These are phyloP conservation scores for Ophiostoma quercus DNA, from an alignment of 2,329 filamentous ascomycete species.

Conservation along the genomic window DNA sequence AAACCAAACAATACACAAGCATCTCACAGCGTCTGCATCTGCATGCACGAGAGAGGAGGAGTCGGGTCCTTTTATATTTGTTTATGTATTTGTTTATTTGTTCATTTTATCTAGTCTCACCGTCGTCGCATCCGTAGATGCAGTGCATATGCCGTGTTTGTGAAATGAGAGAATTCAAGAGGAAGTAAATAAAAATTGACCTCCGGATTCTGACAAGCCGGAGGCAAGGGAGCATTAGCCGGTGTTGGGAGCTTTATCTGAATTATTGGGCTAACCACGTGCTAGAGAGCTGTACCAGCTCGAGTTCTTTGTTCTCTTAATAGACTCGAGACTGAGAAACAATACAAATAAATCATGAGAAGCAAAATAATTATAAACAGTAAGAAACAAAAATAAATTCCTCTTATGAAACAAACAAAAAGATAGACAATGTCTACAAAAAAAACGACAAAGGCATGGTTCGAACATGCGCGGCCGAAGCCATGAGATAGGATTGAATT, in stretches of 20 bases:
- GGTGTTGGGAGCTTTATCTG: neutral
- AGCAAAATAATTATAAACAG: no score
- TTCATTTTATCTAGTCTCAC: neutral
- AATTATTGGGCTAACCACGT: no score
- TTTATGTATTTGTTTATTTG: neutral
- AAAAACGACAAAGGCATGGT: constrained; percentile 28
- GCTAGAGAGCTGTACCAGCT: no score
- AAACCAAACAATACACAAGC: constrained; percentile 8
- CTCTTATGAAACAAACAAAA: no score
- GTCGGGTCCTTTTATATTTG: neutral
- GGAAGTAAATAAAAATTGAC: neutral
- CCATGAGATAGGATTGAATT: constrained; percentile 28
- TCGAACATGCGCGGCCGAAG: constrained; percentile 29
- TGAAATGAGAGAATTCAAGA: neutral
- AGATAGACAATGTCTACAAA: neutral
- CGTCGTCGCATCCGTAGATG: constrained; percentile 10
- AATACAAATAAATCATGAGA: no score
- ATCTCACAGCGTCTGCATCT: neutral
- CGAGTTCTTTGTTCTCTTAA: neutral
- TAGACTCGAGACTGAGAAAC: no score
- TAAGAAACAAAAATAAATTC: no score
- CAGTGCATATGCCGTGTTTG: neutral
- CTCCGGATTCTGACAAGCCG: neutral
- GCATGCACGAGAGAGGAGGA: neutral
- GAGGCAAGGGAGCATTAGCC: no score